phyloP scores from a whole-genome alignment of 1,284 basidiomycete genomes.

The Trametes versicolor region DNA sequence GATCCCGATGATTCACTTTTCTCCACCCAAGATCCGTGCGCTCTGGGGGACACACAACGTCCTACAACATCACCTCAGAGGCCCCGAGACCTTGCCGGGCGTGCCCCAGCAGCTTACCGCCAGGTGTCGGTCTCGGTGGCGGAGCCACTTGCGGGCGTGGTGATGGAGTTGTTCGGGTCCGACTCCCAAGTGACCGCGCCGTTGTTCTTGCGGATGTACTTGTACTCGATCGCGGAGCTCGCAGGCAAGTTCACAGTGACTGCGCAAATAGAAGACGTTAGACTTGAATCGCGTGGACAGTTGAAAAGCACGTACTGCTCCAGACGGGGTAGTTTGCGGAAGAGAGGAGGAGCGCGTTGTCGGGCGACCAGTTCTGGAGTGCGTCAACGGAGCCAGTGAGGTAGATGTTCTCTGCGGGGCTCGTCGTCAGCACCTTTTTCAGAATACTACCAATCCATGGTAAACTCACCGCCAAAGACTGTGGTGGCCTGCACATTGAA shows the following conservation, averaged over 20 bases:
- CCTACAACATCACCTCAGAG: not conserved
- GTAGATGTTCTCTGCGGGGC: conserved; percentile 71
- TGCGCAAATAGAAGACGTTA: conserved; percentile 34
- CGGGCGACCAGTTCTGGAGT: conserved; percentile 70
- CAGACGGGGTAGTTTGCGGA: conserved; percentile 72
- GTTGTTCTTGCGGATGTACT: conserved; percentile 74
- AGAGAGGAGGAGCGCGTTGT: conserved; percentile 65
- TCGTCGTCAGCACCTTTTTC: not conserved
- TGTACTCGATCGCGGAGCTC: conserved; percentile 65
- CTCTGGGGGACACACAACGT: not conserved
- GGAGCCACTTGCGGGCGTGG: conserved; percentile 47
- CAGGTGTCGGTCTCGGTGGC: conserved; percentile 47
- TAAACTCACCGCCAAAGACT: conserved; percentile 59
- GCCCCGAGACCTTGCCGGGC: conserved; percentile 21
- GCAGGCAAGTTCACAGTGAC: conserved; percentile 71
- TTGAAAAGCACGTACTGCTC: conserved; percentile 61
- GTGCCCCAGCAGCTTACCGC: conserved; percentile 37
- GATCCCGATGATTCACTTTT: not conserved
- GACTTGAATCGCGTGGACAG: not conserved
- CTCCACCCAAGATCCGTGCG: not conserved
- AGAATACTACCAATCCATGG: not conserved
- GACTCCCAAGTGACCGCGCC: conserved; percentile 59
- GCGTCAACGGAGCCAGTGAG: conserved; percentile 69
- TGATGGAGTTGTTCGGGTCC: conserved; percentile 54
- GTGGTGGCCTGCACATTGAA: conserved; percentile 76